phyloP scores from a whole-genome alignment of 495 filamentous ascomycete genomes.

The Chaetomium tenue region DNA sequence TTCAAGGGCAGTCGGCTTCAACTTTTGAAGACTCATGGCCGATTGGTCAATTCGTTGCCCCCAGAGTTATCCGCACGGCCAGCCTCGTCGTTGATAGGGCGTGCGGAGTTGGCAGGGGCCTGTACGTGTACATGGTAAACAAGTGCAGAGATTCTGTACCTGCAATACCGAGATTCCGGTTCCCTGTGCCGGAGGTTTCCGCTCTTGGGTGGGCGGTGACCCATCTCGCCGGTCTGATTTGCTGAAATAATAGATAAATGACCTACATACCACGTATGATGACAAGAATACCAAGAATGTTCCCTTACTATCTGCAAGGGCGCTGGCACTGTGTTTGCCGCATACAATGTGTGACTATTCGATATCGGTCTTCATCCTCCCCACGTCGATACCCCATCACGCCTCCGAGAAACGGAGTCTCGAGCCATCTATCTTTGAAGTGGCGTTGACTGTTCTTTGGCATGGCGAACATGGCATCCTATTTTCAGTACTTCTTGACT shows the following conservation, averaged over 20 bases:
- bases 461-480: background rate
- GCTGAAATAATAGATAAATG: background rate
- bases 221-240: no score
- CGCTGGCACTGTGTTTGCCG: background rate
- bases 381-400: background rate
- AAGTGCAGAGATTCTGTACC: background rate
- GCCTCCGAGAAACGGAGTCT: slow-evolving; percentile 10
- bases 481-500: slow-evolving; percentile 6
- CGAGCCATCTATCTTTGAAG: background rate
- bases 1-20: slow-evolving; percentile 1
- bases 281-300: background rate
- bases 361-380: background rate
- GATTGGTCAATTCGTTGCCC: slow-evolving; percentile 18
- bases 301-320: background rate
- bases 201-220: background rate
- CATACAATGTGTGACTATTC: background rate
- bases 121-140: no score
- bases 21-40: background rate
- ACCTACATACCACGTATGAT: background rate
- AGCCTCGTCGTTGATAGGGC: slow-evolving; percentile 5
- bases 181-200: slow-evolving; percentile 15
- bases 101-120: background rate
- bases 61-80: background rate
- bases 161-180: slow-evolving; percentile 4
- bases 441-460: background rate